Conservation (phyloP, 179 eudicot species). For the Beta macrorhiza region DNA sequence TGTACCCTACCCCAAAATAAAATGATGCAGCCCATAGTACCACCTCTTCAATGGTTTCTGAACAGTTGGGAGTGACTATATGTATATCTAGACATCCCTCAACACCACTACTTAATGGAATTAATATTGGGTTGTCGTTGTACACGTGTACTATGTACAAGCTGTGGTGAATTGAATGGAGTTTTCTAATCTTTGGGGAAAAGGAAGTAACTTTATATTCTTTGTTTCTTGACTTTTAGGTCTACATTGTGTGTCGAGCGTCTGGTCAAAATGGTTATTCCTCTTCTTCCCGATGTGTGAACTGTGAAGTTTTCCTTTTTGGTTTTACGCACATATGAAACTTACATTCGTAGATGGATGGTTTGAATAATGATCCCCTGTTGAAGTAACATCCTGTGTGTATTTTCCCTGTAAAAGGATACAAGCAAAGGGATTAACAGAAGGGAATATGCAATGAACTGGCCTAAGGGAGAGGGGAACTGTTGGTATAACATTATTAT, state of each 20-base stretch:
- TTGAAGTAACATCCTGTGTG: background rate
- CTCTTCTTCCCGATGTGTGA: background rate
- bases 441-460: background rate
- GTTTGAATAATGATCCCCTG: background rate
- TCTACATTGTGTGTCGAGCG: constrained; percentile 4
- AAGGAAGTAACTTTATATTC: background rate
- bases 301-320: background rate
- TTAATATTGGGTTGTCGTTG: background rate
- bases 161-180: background rate
- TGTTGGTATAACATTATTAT: too few relatives aligned
- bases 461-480: too few relatives aligned
- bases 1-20: too few relatives aligned
- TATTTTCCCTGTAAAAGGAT: background rate
- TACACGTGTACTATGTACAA: background rate
- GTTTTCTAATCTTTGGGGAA: background rate
- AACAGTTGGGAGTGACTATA: background rate
- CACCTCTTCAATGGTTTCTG: too few relatives aligned
- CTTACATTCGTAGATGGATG: background rate
- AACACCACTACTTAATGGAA: background rate
- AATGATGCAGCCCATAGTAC: too few relatives aligned
- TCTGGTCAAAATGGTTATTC: background rate
- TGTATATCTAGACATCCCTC: background rate
- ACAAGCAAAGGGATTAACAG: background rate
- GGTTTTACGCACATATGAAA: background rate
- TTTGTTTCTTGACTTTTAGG: background rate